phyloP scores from a whole-genome alignment of 305 asterid genomes.

The Solanum aculeatissimum region DNA sequence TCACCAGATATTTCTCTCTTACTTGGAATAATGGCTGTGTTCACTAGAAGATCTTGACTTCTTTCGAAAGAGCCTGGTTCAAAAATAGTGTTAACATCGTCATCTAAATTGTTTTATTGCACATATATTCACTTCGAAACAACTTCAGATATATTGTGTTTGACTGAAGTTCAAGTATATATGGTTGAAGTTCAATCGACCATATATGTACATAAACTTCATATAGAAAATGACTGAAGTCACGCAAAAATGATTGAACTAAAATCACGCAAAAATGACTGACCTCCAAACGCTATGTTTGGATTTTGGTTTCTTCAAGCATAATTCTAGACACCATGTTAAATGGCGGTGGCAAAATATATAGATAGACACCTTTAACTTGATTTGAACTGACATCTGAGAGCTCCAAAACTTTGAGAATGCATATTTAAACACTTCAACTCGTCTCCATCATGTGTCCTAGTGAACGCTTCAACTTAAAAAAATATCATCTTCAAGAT shows the following conservation, averaged over 20 bases:
- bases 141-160: background rate
- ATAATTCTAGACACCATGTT: background rate
- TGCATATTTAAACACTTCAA: too few relatives aligned
- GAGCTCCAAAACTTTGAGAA: background rate
- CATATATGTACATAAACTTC: too few relatives aligned
- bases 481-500: too few relatives aligned
- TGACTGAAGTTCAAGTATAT: too few relatives aligned
- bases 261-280: too few relatives aligned
- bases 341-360: background rate
- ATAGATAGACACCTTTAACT: background rate
- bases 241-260: background rate
- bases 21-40: conserved; percentile 29
- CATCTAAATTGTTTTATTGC: background rate
- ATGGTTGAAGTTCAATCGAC: too few relatives aligned
- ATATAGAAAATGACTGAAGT: background rate
- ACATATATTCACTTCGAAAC: background rate
- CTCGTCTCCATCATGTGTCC: too few relatives aligned
- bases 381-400: background rate
- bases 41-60: conserved; percentile 50
- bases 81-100: background rate
- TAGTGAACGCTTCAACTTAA: too few relatives aligned
- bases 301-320: too few relatives aligned
- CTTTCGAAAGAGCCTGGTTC: conserved; percentile 46
- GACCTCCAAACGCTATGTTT: background rate
- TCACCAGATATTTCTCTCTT: conserved; percentile 44